Conservation (phyloP, 2,329 filamentous ascomycete genomes). For the Coniochaeta sp. region DNA sequence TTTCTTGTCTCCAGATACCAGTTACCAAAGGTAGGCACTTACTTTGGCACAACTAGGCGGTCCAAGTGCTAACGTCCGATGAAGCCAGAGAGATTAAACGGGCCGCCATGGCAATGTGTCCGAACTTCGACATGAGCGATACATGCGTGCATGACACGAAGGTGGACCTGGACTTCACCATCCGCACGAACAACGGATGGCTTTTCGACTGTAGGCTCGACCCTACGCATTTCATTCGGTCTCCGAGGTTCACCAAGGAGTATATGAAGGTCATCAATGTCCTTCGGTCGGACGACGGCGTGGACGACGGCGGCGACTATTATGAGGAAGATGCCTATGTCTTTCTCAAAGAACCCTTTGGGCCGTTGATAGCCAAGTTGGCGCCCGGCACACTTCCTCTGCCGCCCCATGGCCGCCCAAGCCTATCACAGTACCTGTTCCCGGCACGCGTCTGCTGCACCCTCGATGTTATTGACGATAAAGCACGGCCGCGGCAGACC, state of each 20-base stretch:
- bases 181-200: slow-evolving; percentile 9
- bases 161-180: slow-evolving; percentile 3
- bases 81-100: too few relatives aligned
- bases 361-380: not conserved
- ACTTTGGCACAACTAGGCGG: too few relatives aligned
- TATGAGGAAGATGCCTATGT: slow-evolving; percentile 7
- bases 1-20: too few relatives aligned
- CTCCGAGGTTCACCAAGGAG: slow-evolving; percentile 7
- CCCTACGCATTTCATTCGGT: slow-evolving; percentile 1
- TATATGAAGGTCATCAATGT: slow-evolving; percentile 9
- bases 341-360: slow-evolving; percentile 3
- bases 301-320: slow-evolving; percentile 3
- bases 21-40: too few relatives aligned
- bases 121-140: too few relatives aligned
- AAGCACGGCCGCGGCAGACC: not conserved
- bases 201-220: slow-evolving; percentile 7
- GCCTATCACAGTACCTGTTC: slow-evolving; percentile 4
- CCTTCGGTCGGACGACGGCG: slow-evolving; percentile 1
- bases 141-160: too few relatives aligned
- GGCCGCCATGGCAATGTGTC: not conserved
- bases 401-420: not conserved
- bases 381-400: not conserved
- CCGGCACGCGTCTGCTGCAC: slow-evolving; percentile 2
- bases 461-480: slow-evolving; percentile 4
- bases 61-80: too few relatives aligned